These are phyloP conservation scores for Ceratocystis smalleyi DNA, from an alignment of 2,329 filamentous ascomycete species.

Conservation along the genomic window DNA sequence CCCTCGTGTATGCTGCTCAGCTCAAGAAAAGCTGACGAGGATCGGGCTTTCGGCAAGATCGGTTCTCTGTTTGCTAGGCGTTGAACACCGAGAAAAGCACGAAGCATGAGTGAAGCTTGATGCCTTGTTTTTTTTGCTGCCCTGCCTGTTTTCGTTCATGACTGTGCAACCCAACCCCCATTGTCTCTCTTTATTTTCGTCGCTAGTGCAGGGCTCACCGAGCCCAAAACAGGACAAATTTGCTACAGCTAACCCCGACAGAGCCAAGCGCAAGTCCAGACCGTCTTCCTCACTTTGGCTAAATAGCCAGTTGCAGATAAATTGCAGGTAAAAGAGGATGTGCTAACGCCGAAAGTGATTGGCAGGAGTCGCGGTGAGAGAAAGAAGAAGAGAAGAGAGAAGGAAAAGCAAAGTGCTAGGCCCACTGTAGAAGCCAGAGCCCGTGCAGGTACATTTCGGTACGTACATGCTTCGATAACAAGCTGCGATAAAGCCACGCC, in stretches of 20 bases:
- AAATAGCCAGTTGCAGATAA: background rate
- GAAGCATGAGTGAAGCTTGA: background rate
- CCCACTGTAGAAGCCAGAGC: background rate
- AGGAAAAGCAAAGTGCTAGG: too few species aligned
- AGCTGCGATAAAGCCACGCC: background rate
- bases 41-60: conserved; percentile 13
- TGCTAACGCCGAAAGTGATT: background rate
- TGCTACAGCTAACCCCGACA: background rate
- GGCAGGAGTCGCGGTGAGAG: background rate
- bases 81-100: conserved; percentile 14
- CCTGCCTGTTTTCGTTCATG: background rate
- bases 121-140: background rate
- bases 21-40: background rate
- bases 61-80: background rate
- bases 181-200: conserved; percentile 4
- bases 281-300: background rate
- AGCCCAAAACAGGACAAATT: background rate
- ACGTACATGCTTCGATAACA: background rate
- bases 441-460: background rate
- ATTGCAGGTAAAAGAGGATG: background rate
- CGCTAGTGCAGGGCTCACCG: background rate
- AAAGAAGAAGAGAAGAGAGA: too few species aligned
- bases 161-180: background rate
- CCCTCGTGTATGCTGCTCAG: background rate
- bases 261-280: background rate